Evolutionary conservation across 2,329 filamentous ascomycete genomes (phyloP), one percentile per base, ranked within the genome.

Genomic region (Pezicula neosporulosa): DNA sequence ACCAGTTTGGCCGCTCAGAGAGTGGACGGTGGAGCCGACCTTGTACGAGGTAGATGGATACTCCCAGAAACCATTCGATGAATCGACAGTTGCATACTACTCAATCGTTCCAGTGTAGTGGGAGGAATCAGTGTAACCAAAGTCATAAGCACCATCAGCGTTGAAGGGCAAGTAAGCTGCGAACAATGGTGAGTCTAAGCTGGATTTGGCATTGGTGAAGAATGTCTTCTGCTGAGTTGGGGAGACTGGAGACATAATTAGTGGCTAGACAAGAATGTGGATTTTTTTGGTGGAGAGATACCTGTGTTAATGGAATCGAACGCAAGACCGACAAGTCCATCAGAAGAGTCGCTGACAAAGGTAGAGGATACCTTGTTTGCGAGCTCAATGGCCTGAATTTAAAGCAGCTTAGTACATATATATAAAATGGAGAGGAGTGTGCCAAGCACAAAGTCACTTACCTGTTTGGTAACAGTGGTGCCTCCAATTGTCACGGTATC

Each of bases 261-360:
- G 30, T 33, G 30, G 12, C 12, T 33, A 12, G 30, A 10, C 10
- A 9, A 33, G 30, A 13, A 33, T 1, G 24, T 12, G n/a, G 15
- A 47, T 15, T 47, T 30, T 47, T 18, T 37, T n/a, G n/a, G n/a
- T n/a, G n/a, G 38, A 30, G 15, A 36, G 48, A 28, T 56, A 59
- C 55, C 57, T 37, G 65, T 67, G 48, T 67, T 66, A 50, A 66
- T 62, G 39, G 35, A 61, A 54, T 50, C 60, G 54, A 66, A 66
- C 2, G 77, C 81, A 42, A 87, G 73, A 24, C 84, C 84, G 27
- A 87, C 72, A n/a, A 87, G 75, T 28, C 84, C 84, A 60, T 86
- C 82, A 16, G 57, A 33, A 33, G 53, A 28, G 45, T 69, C 66
- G 6, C 49, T 53, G 28, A 66, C 55, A 49, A 71, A 70, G 5